Conservation (phyloP, 2,329 filamentous ascomycete genomes). For the Ceratocystis eucalypticola region DNA sequence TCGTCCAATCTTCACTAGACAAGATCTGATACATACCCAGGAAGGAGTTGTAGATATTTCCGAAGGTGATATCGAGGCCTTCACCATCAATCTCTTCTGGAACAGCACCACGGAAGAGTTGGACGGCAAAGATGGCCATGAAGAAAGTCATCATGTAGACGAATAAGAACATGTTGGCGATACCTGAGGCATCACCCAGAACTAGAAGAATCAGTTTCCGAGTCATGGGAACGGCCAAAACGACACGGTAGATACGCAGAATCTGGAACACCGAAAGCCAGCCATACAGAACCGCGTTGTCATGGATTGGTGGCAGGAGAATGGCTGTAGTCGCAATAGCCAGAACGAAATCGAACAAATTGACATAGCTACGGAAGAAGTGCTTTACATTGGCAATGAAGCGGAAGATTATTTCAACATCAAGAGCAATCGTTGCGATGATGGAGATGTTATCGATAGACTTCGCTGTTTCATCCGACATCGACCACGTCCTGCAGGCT, state of each 20-base stretch:
- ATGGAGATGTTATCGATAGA: slow-evolving; percentile 65
- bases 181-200: slow-evolving; percentile 79
- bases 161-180: slow-evolving; percentile 88
- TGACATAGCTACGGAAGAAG: slow-evolving; percentile 61
- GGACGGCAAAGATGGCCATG: slow-evolving; percentile 80
- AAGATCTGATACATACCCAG: slow-evolving; percentile 95
- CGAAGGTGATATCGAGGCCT: slow-evolving; percentile 60
- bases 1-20: slow-evolving; percentile 93
- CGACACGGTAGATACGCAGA: slow-evolving; percentile 77
- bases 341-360: slow-evolving; percentile 67
- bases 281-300: slow-evolving; percentile 58
- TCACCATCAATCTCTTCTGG: slow-evolving; percentile 51
- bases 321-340: slow-evolving; percentile 75
- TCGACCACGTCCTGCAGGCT: slow-evolving; percentile 60
- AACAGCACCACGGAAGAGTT: slow-evolving; percentile 82
- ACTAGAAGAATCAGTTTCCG: slow-evolving; percentile 76
- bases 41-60: slow-evolving; percentile 88
- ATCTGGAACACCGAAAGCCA: slow-evolving; percentile 94
- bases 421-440: slow-evolving; percentile 61
- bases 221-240: slow-evolving; percentile 77
- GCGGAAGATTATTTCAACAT: slow-evolving; percentile 70
- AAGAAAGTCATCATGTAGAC: slow-evolving; percentile 93
- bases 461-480: slow-evolving; percentile 44
- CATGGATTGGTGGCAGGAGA: slow-evolving; percentile 65
- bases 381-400: slow-evolving; percentile 65